Base-by-base conservation (phyloP, 2,329 filamentous ascomycete genomes). In the Paradendryphiella salina region DNA sequence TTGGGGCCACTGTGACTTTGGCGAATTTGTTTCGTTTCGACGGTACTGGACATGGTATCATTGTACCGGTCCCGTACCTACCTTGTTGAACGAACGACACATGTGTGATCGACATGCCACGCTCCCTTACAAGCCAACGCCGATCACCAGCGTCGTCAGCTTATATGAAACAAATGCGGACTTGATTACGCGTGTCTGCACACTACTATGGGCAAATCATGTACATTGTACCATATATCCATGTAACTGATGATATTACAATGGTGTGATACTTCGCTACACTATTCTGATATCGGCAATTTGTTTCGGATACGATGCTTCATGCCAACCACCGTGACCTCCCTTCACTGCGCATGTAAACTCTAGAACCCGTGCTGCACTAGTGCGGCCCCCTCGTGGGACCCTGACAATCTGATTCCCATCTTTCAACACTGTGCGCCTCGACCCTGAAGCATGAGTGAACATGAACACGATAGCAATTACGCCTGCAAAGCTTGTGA, bases 331-430 rank as follows among this genome's bases (percentile, higher is more conserved):
- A 26, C 14, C 9, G 17, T 14, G 26, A 9, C 18, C 14, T 7
- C 28, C 37, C 29, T 46, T n/a, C 8, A 38, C 14, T 21, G 35
- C 26, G 39, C 34, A 13, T 40, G 15, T 49, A 42, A 21, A 49
- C 39, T 44, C 46, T 32, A 17, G 38, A 42, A n/a, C 32, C 20
- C 46, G 13, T 40, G 18, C 36, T 36, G 14, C 46, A 50, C 46
- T 20, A 21, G 41, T 45, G 18, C 20, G 33, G 18, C 36, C 32
- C 18, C 36, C 32, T 42, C 26, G 31, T 31, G 40, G 38, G 28
- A 41, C 32, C 40, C 20, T 46, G 17, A 40, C 50, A 53, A 38
- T 53, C 35, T 50, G 31, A 15, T 38, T 36, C 29, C 26, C 15
- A 8, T 38, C 32, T 26, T 17, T 23, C 35, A 35, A 32, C 23